These are phyloP conservation scores for Magnaporthiopsis incrustans DNA, from an alignment of 2,329 filamentous ascomycete genomes.

Conservation along the genomic window DNA sequence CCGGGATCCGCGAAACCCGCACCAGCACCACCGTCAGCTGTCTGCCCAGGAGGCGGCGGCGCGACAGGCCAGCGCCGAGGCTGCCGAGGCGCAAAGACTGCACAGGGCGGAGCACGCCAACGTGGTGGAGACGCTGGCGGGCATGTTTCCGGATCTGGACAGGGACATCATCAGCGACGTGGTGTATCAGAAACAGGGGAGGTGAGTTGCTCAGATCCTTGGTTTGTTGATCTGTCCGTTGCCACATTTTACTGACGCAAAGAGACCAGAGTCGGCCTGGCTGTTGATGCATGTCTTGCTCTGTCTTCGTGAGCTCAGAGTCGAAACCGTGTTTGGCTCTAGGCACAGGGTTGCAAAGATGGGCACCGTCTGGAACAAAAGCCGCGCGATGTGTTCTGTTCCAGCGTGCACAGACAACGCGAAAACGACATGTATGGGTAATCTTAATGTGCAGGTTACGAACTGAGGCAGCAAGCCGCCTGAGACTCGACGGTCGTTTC, in stretches of 20 bases:
- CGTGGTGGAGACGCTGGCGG: slow-evolving; percentile 85
- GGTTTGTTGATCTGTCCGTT: slow-evolving; percentile 3
- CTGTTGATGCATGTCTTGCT: slow-evolving; percentile 79
- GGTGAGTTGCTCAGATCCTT: slow-evolving; percentile 54
- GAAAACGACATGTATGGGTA: no score
- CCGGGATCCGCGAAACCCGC: no score
- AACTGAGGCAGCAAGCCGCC: no score
- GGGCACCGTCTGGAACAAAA: no score
- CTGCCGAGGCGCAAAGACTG: slow-evolving; percentile 76
- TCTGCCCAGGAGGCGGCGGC: slow-evolving; percentile 83
- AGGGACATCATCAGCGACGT: slow-evolving; percentile 94
- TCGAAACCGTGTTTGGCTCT: no score
- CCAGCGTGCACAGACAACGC: no score
- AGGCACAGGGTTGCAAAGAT: no score
- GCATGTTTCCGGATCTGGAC: slow-evolving; percentile 96
- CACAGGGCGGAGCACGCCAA: slow-evolving; percentile 79
- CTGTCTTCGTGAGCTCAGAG: slow-evolving; percentile 33
- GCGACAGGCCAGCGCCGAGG: slow-evolving; percentile 82
- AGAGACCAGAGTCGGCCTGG: slow-evolving; percentile 60
- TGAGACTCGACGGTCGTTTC: no score
- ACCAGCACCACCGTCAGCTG: slow-evolving; percentile 32
- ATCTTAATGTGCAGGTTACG: no score
- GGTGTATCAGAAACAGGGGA: slow-evolving; percentile 88
- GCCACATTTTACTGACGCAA: slow-evolving; percentile 10
- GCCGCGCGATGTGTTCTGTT: no score